Evolutionary conservation across 2,329 filamentous ascomycete genomes (phyloP), one percentile per base, ranked within the genome.

Genomic region (Diaporthe longicolla): DNA sequence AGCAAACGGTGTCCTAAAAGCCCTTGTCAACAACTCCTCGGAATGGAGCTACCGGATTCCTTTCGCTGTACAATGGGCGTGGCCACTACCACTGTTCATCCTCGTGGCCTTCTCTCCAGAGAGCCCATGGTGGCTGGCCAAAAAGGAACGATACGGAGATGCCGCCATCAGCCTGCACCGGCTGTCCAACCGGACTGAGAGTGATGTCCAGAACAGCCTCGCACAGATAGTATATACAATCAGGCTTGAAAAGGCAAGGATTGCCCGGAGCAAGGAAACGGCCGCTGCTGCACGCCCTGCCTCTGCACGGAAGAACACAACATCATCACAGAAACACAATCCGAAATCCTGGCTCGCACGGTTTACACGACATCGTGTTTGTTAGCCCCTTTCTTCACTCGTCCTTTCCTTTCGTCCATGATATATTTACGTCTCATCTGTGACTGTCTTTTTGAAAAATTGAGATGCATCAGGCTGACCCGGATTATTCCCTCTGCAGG

Each of bases 41-140:
- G 71, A 86, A 65, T 84, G 82, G 82, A 79, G 79, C 6, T 85
- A 83, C 73, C 79, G 82, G 15, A 83, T 77, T 19, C 83, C 83
- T 3, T 85, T 82, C 65, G 83, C 79, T 0, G 61, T 84, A 9
- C 83, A 85, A 76, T 86, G 85, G 85, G 76, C 81, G 1, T 87
- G 84, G 81, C 83, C 84, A 0, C 74, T 83, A 2, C 83, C 83
- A 1, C 78, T 87, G 0, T 77, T 85, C 54, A 73, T 84, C 2
- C 79, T 79, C 7, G 80, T 83, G 13, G 73, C 78, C 35, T 81
- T 85, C 57, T 83, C 84, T 7, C 85, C 85, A 1, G 85, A 86
- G 71, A 84, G 82, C 4, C 85, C 85, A 3, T 86, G 85, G 83
- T 86, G 82, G 80, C 80, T 84, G 4, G 82, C 86, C n/a, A 82